Base-by-base conservation (phyloP, 129 eudicot genomes). In the Pulicaria dysenterica region DNA sequence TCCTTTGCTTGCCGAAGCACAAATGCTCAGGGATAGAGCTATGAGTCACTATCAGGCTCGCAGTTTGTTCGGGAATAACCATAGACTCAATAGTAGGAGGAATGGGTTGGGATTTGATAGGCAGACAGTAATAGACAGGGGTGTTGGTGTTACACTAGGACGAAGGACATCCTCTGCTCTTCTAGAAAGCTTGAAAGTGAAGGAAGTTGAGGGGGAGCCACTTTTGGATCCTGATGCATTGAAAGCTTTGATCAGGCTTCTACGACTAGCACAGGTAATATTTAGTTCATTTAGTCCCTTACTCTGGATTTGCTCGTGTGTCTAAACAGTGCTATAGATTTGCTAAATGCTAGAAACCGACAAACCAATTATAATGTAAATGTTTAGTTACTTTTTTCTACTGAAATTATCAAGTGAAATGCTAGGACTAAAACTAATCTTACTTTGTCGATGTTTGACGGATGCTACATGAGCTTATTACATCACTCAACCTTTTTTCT, bases 11-110 rank as follows among this genome's bases (percentile, higher is more conserved):
- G 99, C 97, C 16, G 96, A 94, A 88, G 99, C 99, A 44, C 99
- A 94, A 61, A 84, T 94, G 99, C 96, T 94, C 4, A 81, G 99
- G 83, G 99, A 94, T 79, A 90, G 99, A 81, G 99, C 97, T 56
- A 90, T 94, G 99, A 90, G 99, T 74, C 99, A 90, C 77, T 94
- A 94, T 78, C 97, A 94, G 75, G 99, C 97, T 79, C 99, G 91
- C 50, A 94, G 91, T 79, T 81, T 94, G 83, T 94, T 94, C 84
- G 99, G 99, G 75, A 67, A 85, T 72, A 81, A 79, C 75, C 96
- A 90, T 63, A 90, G 97, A 74, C 86, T 90, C 16, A 73, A 75
- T 73, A 79, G 64, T 79, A 72, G 96, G 57, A 82, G 96, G 77
- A 87, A 84, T 51, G 88, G 97, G 13, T 77, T 94, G 73, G 96